Evolutionary conservation across 1,284 basidiomycete genomes (phyloP).

Genomic region (Exobasidium cylindrosporum): DNA sequence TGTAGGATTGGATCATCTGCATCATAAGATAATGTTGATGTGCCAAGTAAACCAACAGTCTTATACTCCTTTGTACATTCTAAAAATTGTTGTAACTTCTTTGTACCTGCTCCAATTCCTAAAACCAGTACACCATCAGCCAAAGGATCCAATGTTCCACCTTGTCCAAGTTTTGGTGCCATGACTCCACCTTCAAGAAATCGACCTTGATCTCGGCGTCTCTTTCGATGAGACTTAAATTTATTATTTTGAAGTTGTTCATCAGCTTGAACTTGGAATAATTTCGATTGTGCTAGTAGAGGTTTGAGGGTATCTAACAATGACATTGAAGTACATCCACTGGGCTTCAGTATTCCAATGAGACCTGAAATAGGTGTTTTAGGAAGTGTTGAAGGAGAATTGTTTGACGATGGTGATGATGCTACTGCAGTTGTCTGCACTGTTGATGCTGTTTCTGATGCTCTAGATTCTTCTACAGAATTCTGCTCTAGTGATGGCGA

Average conservation of each 20-base stretch:
- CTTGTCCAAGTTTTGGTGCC: slow-evolving; percentile 75
- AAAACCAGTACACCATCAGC: slow-evolving; percentile 88
- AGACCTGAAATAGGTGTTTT: slow-evolving; percentile 68
- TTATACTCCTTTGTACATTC: slow-evolving; percentile 94
- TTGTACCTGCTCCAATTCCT: slow-evolving; percentile 86
- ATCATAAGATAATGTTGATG: slow-evolving; percentile 92
- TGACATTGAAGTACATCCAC: slow-evolving; percentile 85
- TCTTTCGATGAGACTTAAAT: slow-evolving; percentile 5
- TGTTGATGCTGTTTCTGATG: no score
- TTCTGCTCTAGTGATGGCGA: no score
- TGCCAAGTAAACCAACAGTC: slow-evolving; percentile 85
- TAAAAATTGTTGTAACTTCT: slow-evolving; percentile 78
- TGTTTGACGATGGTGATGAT: background rate
- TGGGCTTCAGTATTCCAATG: slow-evolving; percentile 80
- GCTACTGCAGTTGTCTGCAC: no score
- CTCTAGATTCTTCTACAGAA: no score
- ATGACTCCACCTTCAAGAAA: slow-evolving; percentile 29
- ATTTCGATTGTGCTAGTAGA: slow-evolving; percentile 70
- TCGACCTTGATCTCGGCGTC: slow-evolving; percentile 11
- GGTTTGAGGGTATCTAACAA: slow-evolving; percentile 82
- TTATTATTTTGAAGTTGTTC: slow-evolving; percentile 60
- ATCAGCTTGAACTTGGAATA: slow-evolving; percentile 62
- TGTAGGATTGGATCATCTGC: slow-evolving; percentile 64
- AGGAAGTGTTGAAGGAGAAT: background rate
- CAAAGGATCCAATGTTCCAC: slow-evolving; percentile 91